Evolutionary conservation across 116 monocot species (phyloP).

Genomic region (Papilionanthe hybrid): DNA sequence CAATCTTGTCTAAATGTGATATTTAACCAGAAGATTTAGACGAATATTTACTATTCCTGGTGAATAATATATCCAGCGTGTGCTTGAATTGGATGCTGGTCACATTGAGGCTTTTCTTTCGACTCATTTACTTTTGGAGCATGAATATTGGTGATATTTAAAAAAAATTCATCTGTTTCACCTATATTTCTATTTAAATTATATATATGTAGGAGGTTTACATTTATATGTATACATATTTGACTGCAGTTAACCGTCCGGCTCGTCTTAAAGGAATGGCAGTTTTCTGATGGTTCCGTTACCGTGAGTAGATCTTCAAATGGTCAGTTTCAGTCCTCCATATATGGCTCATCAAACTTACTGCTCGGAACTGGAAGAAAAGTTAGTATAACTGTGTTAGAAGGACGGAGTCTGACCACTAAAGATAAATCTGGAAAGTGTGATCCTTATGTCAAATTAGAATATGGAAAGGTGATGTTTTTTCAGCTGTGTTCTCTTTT

Average conservation of each 20-base stretch:
- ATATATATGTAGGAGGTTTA: neutral
- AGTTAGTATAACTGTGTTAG: conserved; percentile 56
- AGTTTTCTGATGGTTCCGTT: conserved; percentile 73
- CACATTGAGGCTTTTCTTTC: neutral
- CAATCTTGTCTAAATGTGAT: neutral
- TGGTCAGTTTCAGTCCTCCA: conserved; percentile 26
- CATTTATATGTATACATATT: neutral
- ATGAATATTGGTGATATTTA: neutral
- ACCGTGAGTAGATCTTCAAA: conserved; percentile 23
- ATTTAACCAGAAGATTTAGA: neutral
- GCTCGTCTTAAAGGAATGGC: conserved; percentile 90
- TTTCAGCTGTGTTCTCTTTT: neutral
- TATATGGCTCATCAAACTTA: conserved; percentile 25
- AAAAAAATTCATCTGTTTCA: neutral
- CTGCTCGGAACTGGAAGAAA: conserved; percentile 71
- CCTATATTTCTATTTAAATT: neutral
- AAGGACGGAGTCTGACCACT: conserved; percentile 53
- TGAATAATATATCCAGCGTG: neutral
- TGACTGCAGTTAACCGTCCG: conserved; percentile 59
- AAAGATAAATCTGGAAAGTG: conserved; percentile 73
- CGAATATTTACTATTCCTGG: neutral
- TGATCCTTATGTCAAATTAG: conserved; percentile 80
- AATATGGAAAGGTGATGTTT: conserved; percentile 82
- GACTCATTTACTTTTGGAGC: neutral
- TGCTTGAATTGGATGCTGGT: neutral